These are phyloP conservation scores for Fraxinus angustifolia DNA, from an alignment of 305 asterid species.

Conservation along the genomic window DNA sequence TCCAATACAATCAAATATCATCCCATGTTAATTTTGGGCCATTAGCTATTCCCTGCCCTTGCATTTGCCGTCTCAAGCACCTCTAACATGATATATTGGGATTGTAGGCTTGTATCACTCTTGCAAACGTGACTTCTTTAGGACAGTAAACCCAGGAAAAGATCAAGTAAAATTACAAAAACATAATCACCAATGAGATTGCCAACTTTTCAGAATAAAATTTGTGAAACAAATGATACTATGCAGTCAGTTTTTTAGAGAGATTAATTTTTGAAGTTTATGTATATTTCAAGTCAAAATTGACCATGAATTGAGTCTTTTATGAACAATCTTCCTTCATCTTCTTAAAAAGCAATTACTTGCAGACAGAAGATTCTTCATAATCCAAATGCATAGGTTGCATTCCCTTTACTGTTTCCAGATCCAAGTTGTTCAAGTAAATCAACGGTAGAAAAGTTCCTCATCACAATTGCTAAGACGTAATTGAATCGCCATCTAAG, in stretches of 20 bases:
- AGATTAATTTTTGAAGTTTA: neutral
- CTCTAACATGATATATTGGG: neutral
- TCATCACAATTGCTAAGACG: neutral
- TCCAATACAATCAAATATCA: neutral
- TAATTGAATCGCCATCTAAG: neutral
- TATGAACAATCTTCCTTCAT: neutral
- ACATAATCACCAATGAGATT: neutral
- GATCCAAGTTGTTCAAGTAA: neutral
- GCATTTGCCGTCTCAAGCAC: neutral
- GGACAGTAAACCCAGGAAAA: neutral
- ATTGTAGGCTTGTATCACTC: neutral
- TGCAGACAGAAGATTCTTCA: neutral
- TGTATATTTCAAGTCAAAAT: constrained; percentile 12
- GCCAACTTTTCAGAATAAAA: neutral
- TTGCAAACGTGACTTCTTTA: neutral
- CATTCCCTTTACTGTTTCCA: neutral
- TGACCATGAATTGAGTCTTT: neutral
- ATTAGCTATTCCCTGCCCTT: neutral
- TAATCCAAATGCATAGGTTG: neutral
- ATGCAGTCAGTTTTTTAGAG: neutral
- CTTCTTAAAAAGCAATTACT: neutral
- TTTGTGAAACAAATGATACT: neutral
- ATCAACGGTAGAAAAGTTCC: neutral
- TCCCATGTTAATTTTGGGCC: neutral
- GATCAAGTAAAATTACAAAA: neutral